phyloP scores from a whole-genome alignment of 1,284 basidiomycete genomes.

The Amylostereum areolatum region DNA sequence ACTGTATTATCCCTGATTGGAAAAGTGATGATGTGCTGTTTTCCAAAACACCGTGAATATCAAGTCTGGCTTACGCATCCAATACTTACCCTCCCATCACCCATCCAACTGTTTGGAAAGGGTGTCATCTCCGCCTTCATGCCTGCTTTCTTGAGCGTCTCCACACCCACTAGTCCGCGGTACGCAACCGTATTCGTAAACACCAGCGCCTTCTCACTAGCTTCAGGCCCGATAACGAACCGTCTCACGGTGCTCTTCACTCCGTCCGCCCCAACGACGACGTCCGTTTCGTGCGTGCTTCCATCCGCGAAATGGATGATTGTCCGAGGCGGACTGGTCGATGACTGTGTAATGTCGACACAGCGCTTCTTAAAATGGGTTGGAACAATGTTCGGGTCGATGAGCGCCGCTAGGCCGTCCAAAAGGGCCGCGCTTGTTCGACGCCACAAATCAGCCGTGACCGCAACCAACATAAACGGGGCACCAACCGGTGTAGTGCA shows the following conservation, averaged over 20 bases:
- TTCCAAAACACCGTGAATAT: too few species aligned
- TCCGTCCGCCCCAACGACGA: conserved; percentile 46
- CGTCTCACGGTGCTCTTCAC: conserved; percentile 37
- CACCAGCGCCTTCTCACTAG: conserved; percentile 19
- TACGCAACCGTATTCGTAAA: conserved; percentile 39
- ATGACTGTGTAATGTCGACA: conserved; percentile 20
- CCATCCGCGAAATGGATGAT: conserved; percentile 39
- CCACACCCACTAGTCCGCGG: conserved; percentile 32
- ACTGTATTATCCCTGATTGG: conserved; percentile 40
- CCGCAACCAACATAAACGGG: background rate
- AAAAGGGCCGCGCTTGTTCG: conserved; percentile 37
- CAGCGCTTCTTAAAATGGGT: conserved; percentile 46
- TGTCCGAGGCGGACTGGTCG: conserved; percentile 18
- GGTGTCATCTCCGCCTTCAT: conserved; percentile 30
- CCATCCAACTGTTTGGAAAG: conserved; percentile 35
- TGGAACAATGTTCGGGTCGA: conserved; percentile 27
- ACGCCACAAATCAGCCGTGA: background rate
- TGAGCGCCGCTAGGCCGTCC: conserved; percentile 33
- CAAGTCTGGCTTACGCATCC: background rate
- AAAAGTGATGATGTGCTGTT: conserved; percentile 52
- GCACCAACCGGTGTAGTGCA: conserved; percentile 17
- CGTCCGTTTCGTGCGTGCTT: conserved; percentile 34
- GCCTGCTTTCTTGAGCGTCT: conserved; percentile 28
- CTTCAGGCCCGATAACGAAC: conserved; percentile 23
- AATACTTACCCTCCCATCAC: conserved; percentile 33